Evolutionary conservation across 441 rosid species (phyloP).

Genomic region (Jatropha multifida): DNA sequence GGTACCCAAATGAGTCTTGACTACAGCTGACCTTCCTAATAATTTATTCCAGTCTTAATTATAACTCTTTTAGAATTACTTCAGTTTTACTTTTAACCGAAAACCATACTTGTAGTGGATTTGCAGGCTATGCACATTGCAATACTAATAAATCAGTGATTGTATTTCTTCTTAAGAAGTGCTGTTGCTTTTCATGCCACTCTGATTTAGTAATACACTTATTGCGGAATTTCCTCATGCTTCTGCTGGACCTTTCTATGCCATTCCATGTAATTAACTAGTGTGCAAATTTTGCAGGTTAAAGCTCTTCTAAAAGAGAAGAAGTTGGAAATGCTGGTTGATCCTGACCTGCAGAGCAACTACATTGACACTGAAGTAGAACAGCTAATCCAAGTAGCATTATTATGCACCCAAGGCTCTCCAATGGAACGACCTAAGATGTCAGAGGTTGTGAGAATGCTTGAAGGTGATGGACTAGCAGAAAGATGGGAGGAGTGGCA

Average conservation of each 20-base stretch:
- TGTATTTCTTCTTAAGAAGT: not conserved
- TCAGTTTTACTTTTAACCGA: not conserved
- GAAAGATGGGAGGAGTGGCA: conserved; percentile 97
- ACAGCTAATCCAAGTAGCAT: conserved; percentile 80
- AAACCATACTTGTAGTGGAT: not conserved
- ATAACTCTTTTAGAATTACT: not conserved
- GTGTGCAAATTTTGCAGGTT: conserved; percentile 40
- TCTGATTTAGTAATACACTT: not conserved
- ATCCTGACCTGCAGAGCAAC: conserved; percentile 67
- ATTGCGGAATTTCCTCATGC: not conserved
- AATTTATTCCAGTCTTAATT: not conserved
- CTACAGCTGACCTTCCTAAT: not conserved
- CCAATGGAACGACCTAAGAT: conserved; percentile 84
- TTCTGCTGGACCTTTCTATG: not conserved
- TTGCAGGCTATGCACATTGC: not conserved
- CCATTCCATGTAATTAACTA: not conserved
- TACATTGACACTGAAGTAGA: conserved; percentile 73
- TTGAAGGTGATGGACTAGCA: conserved; percentile 83
- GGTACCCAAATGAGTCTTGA: not conserved
- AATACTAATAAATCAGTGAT: not conserved
- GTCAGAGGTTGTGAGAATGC: conserved; percentile 91
- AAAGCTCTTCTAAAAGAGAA: conserved; percentile 84
- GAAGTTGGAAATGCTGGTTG: conserved; percentile 74
- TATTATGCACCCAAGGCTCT: conserved; percentile 83
- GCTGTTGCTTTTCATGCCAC: not conserved